Evolutionary conservation across 2,329 filamentous ascomycete species (phyloP).

Genomic region (Colletotrichum scovillei): DNA sequence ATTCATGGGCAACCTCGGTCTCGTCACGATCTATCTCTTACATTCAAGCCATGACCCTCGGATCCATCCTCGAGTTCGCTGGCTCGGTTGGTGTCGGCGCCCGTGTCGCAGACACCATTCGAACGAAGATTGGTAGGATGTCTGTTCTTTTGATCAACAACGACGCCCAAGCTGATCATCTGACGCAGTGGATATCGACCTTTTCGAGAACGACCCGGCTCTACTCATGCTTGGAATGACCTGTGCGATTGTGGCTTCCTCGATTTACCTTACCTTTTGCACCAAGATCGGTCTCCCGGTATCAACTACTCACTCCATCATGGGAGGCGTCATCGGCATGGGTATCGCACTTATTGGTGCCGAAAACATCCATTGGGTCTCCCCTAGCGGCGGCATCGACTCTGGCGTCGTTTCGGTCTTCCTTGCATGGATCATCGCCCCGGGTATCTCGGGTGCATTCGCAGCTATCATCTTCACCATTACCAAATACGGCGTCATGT

Average conservation of each 20-base stretch:
- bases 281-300: slow-evolving; percentile 49
- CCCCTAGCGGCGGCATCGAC: slow-evolving; percentile 38
- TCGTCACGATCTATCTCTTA: slow-evolving; percentile 68
- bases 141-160: neutral
- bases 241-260: slow-evolving; percentile 50
- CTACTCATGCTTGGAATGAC: slow-evolving; percentile 55
- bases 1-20: slow-evolving; percentile 71
- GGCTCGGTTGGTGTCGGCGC: slow-evolving; percentile 61
- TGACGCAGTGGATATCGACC: slow-evolving; percentile 51
- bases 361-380: slow-evolving; percentile 54
- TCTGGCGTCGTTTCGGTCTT: slow-evolving; percentile 58
- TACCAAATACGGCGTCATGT: slow-evolving; percentile 55
- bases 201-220: slow-evolving; percentile 52
- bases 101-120: slow-evolving; percentile 59
- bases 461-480: slow-evolving; percentile 55
- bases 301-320: slow-evolving; percentile 59
- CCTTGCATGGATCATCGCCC: slow-evolving; percentile 59
- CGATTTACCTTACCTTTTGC: slow-evolving; percentile 55
- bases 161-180: neutral
- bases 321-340: slow-evolving; percentile 57
- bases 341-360: slow-evolving; percentile 55
- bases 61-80: slow-evolving; percentile 59
- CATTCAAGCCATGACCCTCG: slow-evolving; percentile 58
- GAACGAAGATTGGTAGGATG: slow-evolving; percentile 45
- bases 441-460: slow-evolving; percentile 55